A percentile compares a stretch with the other conserved stretches of the same genome.
Evolutionary conservation across 768 basidiomycete species (phyloP).

Genomic region (Phallus indusiatus): DNA sequence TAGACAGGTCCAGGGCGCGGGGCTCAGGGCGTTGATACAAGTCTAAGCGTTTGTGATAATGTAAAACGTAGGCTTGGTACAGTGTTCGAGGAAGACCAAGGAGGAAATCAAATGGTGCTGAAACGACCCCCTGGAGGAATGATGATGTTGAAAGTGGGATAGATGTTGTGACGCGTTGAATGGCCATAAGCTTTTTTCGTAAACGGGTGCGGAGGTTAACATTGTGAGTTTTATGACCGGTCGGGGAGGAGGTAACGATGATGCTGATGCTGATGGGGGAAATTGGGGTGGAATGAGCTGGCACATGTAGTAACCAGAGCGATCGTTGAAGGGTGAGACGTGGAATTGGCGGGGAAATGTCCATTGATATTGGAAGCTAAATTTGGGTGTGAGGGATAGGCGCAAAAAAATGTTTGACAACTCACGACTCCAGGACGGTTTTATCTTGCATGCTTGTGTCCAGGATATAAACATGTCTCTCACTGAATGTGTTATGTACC

Average conservation of each 20-base stretch:
- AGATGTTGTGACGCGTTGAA: slow-evolving; percentile 29
- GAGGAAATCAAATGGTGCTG: slow-evolving; percentile 44
- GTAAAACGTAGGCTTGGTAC: slow-evolving; percentile 49
- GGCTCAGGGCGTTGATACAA: slow-evolving; percentile 56
- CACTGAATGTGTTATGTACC: slow-evolving; percentile 71
- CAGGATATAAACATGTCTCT: slow-evolving; percentile 53
- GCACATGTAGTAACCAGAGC: slow-evolving; percentile 54
- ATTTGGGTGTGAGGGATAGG: no score
- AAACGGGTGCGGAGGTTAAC: slow-evolving; percentile 25
- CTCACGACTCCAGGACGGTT: not conserved
- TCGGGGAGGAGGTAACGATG: slow-evolving; percentile 12
- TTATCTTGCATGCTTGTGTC: slow-evolving; percentile 39
- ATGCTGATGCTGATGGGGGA: slow-evolving; percentile 27
- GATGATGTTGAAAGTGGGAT: slow-evolving; percentile 31
- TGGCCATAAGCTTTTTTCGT: slow-evolving; percentile 40
- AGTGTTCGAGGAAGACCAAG: slow-evolving; percentile 51
- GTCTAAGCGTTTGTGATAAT: slow-evolving; percentile 46
- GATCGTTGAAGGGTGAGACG: slow-evolving; percentile 70
- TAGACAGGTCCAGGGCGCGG: slow-evolving; percentile 17
- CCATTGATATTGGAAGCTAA: slow-evolving; percentile 56
- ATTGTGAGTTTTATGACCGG: slow-evolving; percentile 22
- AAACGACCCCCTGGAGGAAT: slow-evolving; percentile 30
- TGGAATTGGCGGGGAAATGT: slow-evolving; percentile 60
- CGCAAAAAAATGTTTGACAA: not conserved
- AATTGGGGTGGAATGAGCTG: slow-evolving; percentile 40